These are phyloP conservation scores for Alternaria gaisen DNA, from an alignment of 2,329 filamentous ascomycete species.

Conservation along the genomic window DNA sequence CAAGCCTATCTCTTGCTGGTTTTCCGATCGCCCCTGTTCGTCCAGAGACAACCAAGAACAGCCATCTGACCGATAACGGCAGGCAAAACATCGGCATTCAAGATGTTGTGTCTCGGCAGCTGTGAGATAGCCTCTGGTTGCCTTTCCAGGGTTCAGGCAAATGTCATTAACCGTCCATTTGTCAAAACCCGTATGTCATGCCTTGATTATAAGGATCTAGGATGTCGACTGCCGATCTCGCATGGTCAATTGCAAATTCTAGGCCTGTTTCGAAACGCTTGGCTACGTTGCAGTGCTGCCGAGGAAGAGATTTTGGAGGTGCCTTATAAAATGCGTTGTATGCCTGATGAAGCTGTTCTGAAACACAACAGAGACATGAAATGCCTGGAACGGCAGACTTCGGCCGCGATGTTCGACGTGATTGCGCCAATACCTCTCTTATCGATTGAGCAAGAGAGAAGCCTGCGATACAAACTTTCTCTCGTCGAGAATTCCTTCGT, in stretches of 20 bases:
- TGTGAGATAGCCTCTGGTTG: too few relatives aligned
- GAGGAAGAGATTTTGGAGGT: conserved; percentile 6
- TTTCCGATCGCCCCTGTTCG: not conserved
- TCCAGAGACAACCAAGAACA: not conserved
- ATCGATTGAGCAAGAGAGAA: not conserved
- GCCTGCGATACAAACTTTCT: not conserved
- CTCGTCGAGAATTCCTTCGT: not conserved
- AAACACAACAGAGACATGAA: conserved; percentile 32
- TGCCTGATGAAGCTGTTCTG: conserved; percentile 25
- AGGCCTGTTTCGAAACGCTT: conserved; percentile 9
- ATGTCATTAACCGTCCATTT: not conserved
- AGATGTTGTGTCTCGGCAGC: not conserved
- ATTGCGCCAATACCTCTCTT: not conserved
- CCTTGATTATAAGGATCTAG: not conserved
- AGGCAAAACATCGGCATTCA: not conserved
- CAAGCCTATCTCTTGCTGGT: not conserved
- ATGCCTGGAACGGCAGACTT: conserved; percentile 24
- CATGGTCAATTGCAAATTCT: not conserved
- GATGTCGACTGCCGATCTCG: not conserved
- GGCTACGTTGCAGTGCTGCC: conserved; percentile 5
- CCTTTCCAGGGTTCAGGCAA: not conserved
- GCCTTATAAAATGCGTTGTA: not conserved
- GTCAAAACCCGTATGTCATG: not conserved
- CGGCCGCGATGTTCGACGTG: conserved; percentile 6
- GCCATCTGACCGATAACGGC: not conserved